Evolutionary conservation across 2,329 filamentous ascomycete species (phyloP), one percentile per base, ranked within the genome.

Genomic region (Neocucurbitaria cava): DNA sequence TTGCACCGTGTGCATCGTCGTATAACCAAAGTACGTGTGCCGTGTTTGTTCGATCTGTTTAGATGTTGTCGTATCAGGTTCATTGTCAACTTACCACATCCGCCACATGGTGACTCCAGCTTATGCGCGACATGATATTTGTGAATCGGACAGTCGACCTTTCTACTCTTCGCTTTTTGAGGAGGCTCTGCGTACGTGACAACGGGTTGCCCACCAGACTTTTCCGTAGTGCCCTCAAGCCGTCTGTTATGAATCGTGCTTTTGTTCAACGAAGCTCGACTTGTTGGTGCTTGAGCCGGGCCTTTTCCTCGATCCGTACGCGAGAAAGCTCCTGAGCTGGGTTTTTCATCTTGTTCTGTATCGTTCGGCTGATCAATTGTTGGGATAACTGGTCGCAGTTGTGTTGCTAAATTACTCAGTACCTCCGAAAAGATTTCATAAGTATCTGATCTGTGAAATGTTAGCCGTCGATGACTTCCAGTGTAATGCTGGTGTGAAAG

Each of bases 131-230:
- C n/a, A 30, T 55, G 41, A 17, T 33, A 42, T 15, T 55, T 55
- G 31, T 55, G 46, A 6, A 55, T 30, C 13, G 46, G 46, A 43
- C 52, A 55, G 28, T 55, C 52, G 5, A 55, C 28, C 13, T 43
- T 38, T 18, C n/a, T n/a, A 15, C 30, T 10, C 11, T 42, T 30
- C 17, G 43, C 33, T 26, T 39, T 33, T 8, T 49, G 9, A 20
- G 33, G 41, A 21, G 13, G 13, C 4, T 43, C 42, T 4, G 23
- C 24, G 17, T 23, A 6, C 7, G 28, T 24, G 21, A 50, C 10
- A 4, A 47, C 11, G 20, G 42, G 28, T n/a, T 43, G 23, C 5
- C 10, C 35, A 11, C 10, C 21, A 20, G 42, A 18, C 24, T 43
- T 50, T 17, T 31, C 50, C 11, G n/a, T 13, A 3, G 13, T 2